Base-by-base conservation (phyloP, 495 filamentous ascomycete species). In the Talaromyces stipitatus region DNA sequence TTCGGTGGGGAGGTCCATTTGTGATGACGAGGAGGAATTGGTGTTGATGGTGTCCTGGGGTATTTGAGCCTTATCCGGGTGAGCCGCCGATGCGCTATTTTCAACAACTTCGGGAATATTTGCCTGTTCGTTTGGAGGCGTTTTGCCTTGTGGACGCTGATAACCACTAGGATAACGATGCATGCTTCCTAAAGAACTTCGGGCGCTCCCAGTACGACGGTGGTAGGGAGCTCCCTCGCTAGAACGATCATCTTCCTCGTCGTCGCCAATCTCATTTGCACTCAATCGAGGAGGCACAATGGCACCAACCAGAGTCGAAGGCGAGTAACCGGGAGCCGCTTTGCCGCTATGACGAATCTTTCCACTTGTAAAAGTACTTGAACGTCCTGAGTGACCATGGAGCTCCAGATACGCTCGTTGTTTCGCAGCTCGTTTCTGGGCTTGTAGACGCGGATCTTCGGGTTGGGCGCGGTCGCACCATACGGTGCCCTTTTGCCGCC, bases 391-490 rank as follows among this genome's bases (percentile, higher is more conserved):
- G 51, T 79, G 74, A 51, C 85, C 85, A 58, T 84, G 78, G 23
- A 97, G 83, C 71, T 97, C 92, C 58, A 85, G 82, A 45, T 85
- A 84, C 2, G 95, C 95, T 50, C 90, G 75, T 71, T 86, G 80
- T 73, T 92, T 96, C 52, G 91, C 95, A 2, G 83, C 83, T 57
- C 86, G 79, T 63, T 95, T 89, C 62, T 88, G 83, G 23, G 89
- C 90, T 5, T 86, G 69, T 55, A 95, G 67, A 22, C 90, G 80
- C 9, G 95, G 89, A 71, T 99, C 95, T 71, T 97, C 91, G 51
- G 87, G 82, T 64, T 99, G 94, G 12, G 91, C 82, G 54, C 92
- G 91, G 62, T 97, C 95, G 71, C 92, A 97, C 94, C 94, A 99
- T 7, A 99, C 94, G 0, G 94, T 99, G 27, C 90, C 94, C 66